Base-by-base conservation (phyloP, 2,329 filamentous ascomycete species). In the Alternaria metachromatica region DNA sequence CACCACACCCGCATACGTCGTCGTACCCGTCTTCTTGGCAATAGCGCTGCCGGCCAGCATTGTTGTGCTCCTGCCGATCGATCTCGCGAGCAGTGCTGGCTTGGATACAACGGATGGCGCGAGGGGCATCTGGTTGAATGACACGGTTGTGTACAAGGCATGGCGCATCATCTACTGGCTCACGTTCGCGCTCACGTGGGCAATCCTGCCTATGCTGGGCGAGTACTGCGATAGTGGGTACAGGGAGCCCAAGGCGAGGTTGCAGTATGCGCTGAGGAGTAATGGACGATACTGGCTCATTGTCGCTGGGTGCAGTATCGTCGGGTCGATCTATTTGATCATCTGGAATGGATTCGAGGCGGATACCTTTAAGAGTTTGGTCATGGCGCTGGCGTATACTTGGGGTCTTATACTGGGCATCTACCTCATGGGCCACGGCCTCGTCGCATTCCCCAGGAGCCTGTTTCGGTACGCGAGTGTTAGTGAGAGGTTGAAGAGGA, bases 81-180 rank as follows among this genome's bases (percentile, higher is more conserved):
- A 99, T 80, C 89, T 99, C 69, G 94, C 95, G 1, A 97, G 94
- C 7, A 95, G 88, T 76, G 90, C 92, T 21, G 87, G 89, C 51
- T 89, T 89, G 55, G 89, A 92, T 37, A 63, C 61, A 64, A 90
- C 92, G 80, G 89, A 87, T 64, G 86, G 87, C 15, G 86, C 88
- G 15, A 88, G 90, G 71, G 96, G 94, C 33, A 92, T 99, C 75
- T 97, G 94, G 93, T 87, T 99, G 33, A 91, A 92, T 6, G 86
- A 91, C 69, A 84, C 89, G 54, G 87, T 94, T 26, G 85, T 97
- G 53, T 84, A 96, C 74, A 93, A 97, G 23, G 91, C 91, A 62
- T 99, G 96, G 96, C 88, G 95, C 76, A 95, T 99, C 68, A 91
- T 92, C 20, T 99, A 99, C 82, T 99, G 96, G 96, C 85, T 99